Evolutionary conservation across 225 moss, liverwort and hornwort genomes (phyloP), one percentile per base, ranked within the genome.

Genomic region (Neckera pumila): DNA sequence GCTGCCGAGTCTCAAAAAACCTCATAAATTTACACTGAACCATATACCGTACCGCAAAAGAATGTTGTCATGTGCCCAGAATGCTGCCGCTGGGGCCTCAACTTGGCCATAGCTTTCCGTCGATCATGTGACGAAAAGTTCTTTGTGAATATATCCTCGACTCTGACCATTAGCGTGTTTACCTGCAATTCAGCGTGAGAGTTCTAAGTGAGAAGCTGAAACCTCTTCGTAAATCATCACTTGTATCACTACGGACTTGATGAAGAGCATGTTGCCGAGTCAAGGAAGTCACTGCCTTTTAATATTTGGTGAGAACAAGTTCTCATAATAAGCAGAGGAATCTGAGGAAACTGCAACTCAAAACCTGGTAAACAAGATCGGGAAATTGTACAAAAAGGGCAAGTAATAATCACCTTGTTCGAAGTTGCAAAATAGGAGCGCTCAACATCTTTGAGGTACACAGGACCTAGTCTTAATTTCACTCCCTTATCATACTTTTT

Each of bases 401-500:
- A 74, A 83, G 59, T 83, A 13, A 22, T 59, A 79, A 59, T 85
- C 84, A 91, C 91, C 88, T 89, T 92, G 90, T 89, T 81, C 25
- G 91, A 90, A 78, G 92, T 90, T 58, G 89, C 87, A 70, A 91
- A 94, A 86, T 89, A 92, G 59, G 91, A 91, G 73, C 86, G 87
- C 86, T 94, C 92, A 43, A 91, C 91, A n/a, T 84, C 93, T 89
- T 90, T 89, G 43, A 93, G 88, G 59, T 86, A 92, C 86, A 92
- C 77, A 47, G 91, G 91, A 71, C 51, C 38, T 54, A 91, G 62
- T 80, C 60, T 89, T 87, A 61, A 22, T 71, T 90, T 94, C 76
- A 87, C 89, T 36, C 91, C 94, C 91, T 98, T 98, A 78, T 98
- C 98, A 66, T 95, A 96, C 88, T 98, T 98, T 90, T 98, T 96